Percentiles rank a stretch among this genome's conserved stretches.
phyloP scores from a whole-genome alignment of 768 basidiomycete genomes.

The Macrolepiota fuliginosa region DNA sequence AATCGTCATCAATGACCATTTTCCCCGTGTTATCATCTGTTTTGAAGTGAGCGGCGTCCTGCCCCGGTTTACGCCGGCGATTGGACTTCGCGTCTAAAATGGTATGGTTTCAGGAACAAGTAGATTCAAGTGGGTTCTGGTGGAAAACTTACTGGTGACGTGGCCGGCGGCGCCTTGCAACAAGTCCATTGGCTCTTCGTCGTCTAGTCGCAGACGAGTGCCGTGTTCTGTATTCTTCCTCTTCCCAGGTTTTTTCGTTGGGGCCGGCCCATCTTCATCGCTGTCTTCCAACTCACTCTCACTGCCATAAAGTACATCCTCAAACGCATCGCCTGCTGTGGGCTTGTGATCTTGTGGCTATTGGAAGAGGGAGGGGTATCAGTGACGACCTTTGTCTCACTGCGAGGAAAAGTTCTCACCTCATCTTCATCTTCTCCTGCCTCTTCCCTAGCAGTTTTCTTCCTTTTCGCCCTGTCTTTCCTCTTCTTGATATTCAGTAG shows the following conservation, averaged over 20 bases:
- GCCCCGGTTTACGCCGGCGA: slow-evolving; percentile 74
- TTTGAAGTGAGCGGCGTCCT: slow-evolving; percentile 85
- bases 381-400: background rate
- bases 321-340: slow-evolving; percentile 83
- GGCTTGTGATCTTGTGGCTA: slow-evolving; percentile 41
- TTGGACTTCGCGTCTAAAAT: slow-evolving; percentile 39
- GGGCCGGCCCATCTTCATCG: slow-evolving; percentile 49
- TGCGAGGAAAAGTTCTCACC: slow-evolving; percentile 18
- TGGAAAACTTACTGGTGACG: slow-evolving; percentile 56
- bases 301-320: slow-evolving; percentile 95
- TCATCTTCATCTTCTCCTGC: slow-evolving; percentile 55
- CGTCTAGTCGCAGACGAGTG: slow-evolving; percentile 77
- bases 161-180: slow-evolving; percentile 75
- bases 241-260: slow-evolving; percentile 24
- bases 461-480: slow-evolving; percentile 90
- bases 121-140: background rate
- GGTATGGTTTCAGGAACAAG: slow-evolving; percentile 3
- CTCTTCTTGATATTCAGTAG: slow-evolving; percentile 93
- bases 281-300: slow-evolving; percentile 86
- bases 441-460: slow-evolving; percentile 62
- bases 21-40: slow-evolving; percentile 81
- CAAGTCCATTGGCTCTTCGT: slow-evolving; percentile 94
- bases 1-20: slow-evolving; percentile 68
- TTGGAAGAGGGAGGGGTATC: slow-evolving; percentile 18
- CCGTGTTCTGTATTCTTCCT: slow-evolving; percentile 36